Evolutionary conservation across 345 rosid species (phyloP), one percentile per base, ranked within the genome.

Genomic region (Pugionium dolabratum): DNA sequence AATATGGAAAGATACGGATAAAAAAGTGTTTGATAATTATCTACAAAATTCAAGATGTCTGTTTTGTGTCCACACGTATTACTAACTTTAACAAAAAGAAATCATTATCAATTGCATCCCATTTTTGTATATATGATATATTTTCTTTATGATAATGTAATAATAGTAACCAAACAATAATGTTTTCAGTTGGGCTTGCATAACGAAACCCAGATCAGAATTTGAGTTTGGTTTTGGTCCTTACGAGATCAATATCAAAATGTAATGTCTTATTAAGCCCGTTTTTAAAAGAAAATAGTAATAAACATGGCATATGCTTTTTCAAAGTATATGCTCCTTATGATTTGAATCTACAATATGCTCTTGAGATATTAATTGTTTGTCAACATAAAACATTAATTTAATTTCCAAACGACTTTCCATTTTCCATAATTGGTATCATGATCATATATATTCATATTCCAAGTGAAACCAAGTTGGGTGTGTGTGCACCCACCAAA

Each of bases 401-500:
- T 63, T 71, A 39, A 25, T 47, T 54, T 41, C 53, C 9, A 46
- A 71, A 72, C 55, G 71, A 72, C 61, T 65, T 72, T 43, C 49
- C 28, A 41, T 48, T 57, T 71, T 56, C 28, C 6, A 29, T 6
- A 27, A 11, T 26, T 9, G 37, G 31, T n/a, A 57, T 67, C 67
- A 4, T 61, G 18, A 25, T 62, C 76, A 51, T 25, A 52, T 43
- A 65, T 65, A 69, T 59, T 66, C 56, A 59, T 59, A 65, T 72
- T 59, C 71, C 54, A 50, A 37, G 2, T 43, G 60, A 36, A 73
- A 52, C 50, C 67, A 73, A 73, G 51, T 73, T 73, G 67, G 36
- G 42, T 58, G 42, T 58, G 39, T 56, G 66, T 64, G 62, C 26
- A 44, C 48, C 71, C 67, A 73, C 76, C 76, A 73, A 36, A 35